Conservation (phyloP, 148 eudicot genomes). For the Pouteria glomerata region DNA sequence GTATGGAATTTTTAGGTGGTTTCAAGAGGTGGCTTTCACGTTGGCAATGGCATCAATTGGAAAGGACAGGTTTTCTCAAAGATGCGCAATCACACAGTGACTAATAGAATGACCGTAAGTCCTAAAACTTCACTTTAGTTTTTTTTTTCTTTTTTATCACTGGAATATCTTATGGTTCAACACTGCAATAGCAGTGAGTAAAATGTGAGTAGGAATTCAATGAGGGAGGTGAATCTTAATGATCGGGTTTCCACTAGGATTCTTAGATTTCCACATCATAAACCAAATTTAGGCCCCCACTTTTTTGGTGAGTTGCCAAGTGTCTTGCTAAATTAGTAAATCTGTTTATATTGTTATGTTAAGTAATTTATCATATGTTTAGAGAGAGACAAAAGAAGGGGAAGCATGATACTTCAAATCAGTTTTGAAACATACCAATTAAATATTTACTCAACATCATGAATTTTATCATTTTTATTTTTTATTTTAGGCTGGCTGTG, state of each 20-base stretch:
- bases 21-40: conserved; percentile 98
- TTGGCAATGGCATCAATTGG: conserved; percentile 99
- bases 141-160: background rate
- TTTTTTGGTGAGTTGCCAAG: no score
- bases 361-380: no score
- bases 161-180: background rate
- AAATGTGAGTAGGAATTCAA: background rate
- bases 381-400: no score
- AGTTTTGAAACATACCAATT: background rate
- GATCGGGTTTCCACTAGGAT: background rate
- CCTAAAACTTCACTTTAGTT: background rate
- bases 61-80: conserved; percentile 98
- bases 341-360: no score
- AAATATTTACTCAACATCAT: background rate
- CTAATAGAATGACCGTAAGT: conserved; percentile 95
- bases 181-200: background rate
- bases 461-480: no score
- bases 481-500: no score
- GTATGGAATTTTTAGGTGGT: conserved; percentile 58
- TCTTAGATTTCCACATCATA: background rate
- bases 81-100: conserved; percentile 91
- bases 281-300: background rate
- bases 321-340: no score
- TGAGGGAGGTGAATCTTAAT: background rate
- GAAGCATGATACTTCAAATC: background rate